A percentile compares a stretch with the other conserved stretches of the same genome.
Evolutionary conservation across 768 basidiomycete species (phyloP).

Genomic region (Boletales sp.): DNA sequence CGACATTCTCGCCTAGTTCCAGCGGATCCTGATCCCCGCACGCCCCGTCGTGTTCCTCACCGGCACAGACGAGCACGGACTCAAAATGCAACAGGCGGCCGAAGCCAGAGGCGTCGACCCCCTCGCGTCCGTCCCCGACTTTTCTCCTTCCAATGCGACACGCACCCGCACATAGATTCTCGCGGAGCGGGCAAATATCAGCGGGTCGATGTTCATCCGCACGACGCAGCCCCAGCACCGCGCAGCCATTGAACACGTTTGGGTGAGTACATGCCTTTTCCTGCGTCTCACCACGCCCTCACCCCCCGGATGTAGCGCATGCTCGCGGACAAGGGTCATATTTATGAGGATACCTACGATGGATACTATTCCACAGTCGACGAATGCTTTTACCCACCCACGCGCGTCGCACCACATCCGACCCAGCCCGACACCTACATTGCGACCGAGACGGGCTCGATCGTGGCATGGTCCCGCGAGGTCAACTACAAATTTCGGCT

Average conservation of each 20-base stretch:
- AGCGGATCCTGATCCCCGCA: constrained; percentile 50
- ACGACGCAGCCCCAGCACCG: constrained; percentile 68
- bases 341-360: constrained; percentile 80
- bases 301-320: constrained; percentile 35
- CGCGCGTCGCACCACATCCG: constrained; percentile 22
- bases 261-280: constrained; percentile 50
- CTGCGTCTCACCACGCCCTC: not conserved
- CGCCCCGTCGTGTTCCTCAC: constrained; percentile 61
- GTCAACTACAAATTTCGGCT: constrained; percentile 89
- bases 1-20: constrained; percentile 76
- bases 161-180: constrained; percentile 47
- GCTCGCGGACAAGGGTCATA: constrained; percentile 58
- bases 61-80: constrained; percentile 89
- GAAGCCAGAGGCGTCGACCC: constrained; percentile 50
- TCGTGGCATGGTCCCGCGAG: constrained; percentile 80
- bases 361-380: constrained; percentile 94
- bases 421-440: constrained; percentile 29
- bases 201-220: constrained; percentile 70
- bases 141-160: not conserved
- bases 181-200: constrained; percentile 59
- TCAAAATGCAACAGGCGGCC: constrained; percentile 89
- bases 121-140: constrained; percentile 48
- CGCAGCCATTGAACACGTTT: constrained; percentile 67
- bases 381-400: constrained; percentile 73
- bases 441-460: constrained; percentile 73